Conservation (phyloP, 108 stramenopile genomes). For the Fragilaria crotonensis region DNA sequence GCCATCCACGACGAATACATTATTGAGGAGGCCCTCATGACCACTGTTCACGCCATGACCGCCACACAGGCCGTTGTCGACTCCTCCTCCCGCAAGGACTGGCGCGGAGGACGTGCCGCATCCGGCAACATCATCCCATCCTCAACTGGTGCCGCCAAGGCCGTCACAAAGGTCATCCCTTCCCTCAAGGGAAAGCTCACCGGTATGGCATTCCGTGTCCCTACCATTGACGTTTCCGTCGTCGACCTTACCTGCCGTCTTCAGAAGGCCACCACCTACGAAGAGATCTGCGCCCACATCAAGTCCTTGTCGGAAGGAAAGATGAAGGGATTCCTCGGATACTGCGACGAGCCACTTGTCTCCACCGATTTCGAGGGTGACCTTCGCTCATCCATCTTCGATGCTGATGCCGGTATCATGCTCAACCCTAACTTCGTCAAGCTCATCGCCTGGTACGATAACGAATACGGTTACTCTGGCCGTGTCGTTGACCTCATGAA, state of each 20-base stretch:
- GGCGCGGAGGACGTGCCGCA: conserved; percentile 99
- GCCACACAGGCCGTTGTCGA: conserved; percentile 99
- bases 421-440: conserved; percentile 94
- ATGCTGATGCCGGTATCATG: conserved; percentile 97
- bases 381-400: conserved; percentile 96
- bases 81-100: conserved; percentile 99
- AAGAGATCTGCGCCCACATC: conserved; percentile 95
- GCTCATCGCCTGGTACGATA: conserved; percentile 97
- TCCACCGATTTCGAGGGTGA: conserved; percentile 96
- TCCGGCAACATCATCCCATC: conserved; percentile 99
- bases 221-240: conserved; percentile 98
- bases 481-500: conserved; percentile 96
- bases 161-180: conserved; percentile 99
- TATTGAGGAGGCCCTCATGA: conserved; percentile 99
- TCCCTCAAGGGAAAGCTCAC: conserved; percentile 97
- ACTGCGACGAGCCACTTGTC: conserved; percentile 97
- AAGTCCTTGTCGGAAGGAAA: conserved; percentile 86
- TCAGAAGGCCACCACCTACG: conserved; percentile 90
- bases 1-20: conserved; percentile 97
- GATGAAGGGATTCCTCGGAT: conserved; percentile 99
- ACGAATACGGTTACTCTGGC: conserved; percentile 94
- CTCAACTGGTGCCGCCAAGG: conserved; percentile 99
- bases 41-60: conserved; percentile 99
- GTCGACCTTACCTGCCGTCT: conserved; percentile 94
- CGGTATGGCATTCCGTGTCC: conserved; percentile 99